Base-by-base conservation (phyloP, 225 moss, liverwort and hornwort genomes). In the Sphagnum tenellum region DNA sequence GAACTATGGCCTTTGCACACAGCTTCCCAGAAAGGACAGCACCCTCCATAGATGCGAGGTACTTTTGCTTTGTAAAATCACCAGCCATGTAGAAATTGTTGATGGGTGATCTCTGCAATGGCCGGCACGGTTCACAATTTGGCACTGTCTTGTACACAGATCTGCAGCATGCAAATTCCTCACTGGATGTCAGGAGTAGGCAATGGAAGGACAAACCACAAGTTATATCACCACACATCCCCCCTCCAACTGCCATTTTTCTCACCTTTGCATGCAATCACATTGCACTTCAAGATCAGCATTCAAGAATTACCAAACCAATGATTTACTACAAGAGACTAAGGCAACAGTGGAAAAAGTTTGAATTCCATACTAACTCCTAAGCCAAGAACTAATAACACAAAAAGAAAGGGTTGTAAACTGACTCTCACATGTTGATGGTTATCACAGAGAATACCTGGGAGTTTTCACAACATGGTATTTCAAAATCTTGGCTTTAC, bases 381-480 rank as follows among this genome's bases (percentile, higher is more conserved):
- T 29, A 29, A 29, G 29, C 29, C 29, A 29, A 29, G 29, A 29
- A 29, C 29, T 29, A 29, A 29, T 29, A 29, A 29, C 29, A 29
- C 29, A 29, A 29, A 29, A 29, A 29, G 29, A 29, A 29, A 29
- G 29, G 1, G 29, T 29, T 29, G 29, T 1, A 29, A 29, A 29
- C 29, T 29, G 29, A 29, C 29, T 29, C 29, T 29, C 29, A 29
- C 29, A 29, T 29, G 29, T 12, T 29, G 29, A 46, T 44, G 63
- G 45, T n/a, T 63, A 44, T 63, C n/a, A 45, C 7, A 5, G 47
- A 4, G 44, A 63, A 50, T 59, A 88, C 93, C 90, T 96, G 51
- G 95, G 89, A 50, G 95, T 96, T 81, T 92, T 96, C 14, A 96
- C 95, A 44, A 92, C 95, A 63, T 96, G 95, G 57, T 92, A 96